These are phyloP conservation scores for Monilinia aucupariae DNA, from an alignment of 2,329 filamentous ascomycete species.

Conservation along the genomic window DNA sequence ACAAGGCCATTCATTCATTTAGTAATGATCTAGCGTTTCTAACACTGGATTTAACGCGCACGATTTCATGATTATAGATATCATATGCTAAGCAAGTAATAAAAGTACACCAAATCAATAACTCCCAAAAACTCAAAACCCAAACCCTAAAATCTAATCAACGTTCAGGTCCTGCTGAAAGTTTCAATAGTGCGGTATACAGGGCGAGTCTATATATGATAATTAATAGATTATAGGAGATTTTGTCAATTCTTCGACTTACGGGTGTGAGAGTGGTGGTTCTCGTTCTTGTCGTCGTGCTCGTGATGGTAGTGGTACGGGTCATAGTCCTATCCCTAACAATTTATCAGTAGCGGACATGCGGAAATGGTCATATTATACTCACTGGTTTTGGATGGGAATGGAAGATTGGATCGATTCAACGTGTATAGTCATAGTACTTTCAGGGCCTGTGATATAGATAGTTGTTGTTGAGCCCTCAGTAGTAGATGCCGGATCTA, in stretches of 20 bases:
- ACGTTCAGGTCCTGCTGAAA: neutral
- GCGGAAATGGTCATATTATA: neutral
- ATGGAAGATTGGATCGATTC: neutral
- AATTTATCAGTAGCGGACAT: neutral
- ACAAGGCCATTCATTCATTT: neutral
- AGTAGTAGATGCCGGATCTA: neutral
- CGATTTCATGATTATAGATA: neutral
- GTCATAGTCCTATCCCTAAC: neutral
- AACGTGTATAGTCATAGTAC: neutral
- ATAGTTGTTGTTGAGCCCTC: neutral
- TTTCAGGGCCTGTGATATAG: neutral
- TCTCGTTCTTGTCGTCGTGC: neutral
- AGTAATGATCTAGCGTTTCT: neutral
- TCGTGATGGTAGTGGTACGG: slow-evolving; percentile 4
- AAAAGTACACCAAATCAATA: neutral
- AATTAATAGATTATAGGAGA: neutral
- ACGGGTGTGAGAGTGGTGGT: slow-evolving; percentile 2
- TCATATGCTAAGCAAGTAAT: neutral
- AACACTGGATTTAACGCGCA: neutral
- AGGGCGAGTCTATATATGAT: neutral
- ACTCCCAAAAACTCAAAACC: too few relatives aligned
- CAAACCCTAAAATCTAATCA: neutral
- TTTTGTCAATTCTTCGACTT: neutral
- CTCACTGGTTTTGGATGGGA: neutral
- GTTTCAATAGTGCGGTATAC: neutral